Evolutionary conservation across 23 red algal genomes (phyloP).

Genomic region (Gracilaria gracilis): DNA sequence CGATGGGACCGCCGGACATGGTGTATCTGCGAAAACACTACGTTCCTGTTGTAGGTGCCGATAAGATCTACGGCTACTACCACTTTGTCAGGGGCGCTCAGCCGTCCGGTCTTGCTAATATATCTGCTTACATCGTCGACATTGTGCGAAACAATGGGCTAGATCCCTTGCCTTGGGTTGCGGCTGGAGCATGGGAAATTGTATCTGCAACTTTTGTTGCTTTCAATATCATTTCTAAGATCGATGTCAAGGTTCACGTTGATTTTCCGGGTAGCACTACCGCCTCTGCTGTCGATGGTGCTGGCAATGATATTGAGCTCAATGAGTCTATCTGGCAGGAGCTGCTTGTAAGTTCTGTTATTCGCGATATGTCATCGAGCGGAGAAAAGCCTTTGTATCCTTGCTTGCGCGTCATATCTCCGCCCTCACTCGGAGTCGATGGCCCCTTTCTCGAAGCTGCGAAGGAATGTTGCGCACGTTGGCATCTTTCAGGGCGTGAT

Average conservation of each 20-base stretch:
- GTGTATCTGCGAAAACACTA: slow-evolving; percentile 84
- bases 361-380: slow-evolving; percentile 50
- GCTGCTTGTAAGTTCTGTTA: slow-evolving; percentile 67
- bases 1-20: slow-evolving; percentile 80
- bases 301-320: slow-evolving; percentile 24
- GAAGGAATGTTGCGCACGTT: slow-evolving; percentile 25
- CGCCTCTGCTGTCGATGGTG: slow-evolving; percentile 43
- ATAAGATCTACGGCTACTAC: slow-evolving; percentile 80
- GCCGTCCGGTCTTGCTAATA: slow-evolving; percentile 33
- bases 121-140: slow-evolving; percentile 90
- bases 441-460: slow-evolving; percentile 68
- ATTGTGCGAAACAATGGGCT: slow-evolving; percentile 83
- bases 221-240: slow-evolving; percentile 79
- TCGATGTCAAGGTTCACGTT: slow-evolving; percentile 78
- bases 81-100: slow-evolving; percentile 94
- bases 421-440: slow-evolving; percentile 56
- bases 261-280: slow-evolving; percentile 85
- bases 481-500: slow-evolving; percentile 71
- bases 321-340: slow-evolving; percentile 74
- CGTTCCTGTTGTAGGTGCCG: slow-evolving; percentile 74
- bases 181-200: slow-evolving; percentile 84
- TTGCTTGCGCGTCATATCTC: slow-evolving; percentile 74
- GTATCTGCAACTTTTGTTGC: slow-evolving; percentile 71
- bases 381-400: slow-evolving; percentile 94
- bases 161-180: slow-evolving; percentile 81